A percentile compares a stretch with the other conserved stretches of the same genome.
Evolutionary conservation across 1,139 yeast genomes (phyloP).

Genomic region (Candida neerlandica): DNA sequence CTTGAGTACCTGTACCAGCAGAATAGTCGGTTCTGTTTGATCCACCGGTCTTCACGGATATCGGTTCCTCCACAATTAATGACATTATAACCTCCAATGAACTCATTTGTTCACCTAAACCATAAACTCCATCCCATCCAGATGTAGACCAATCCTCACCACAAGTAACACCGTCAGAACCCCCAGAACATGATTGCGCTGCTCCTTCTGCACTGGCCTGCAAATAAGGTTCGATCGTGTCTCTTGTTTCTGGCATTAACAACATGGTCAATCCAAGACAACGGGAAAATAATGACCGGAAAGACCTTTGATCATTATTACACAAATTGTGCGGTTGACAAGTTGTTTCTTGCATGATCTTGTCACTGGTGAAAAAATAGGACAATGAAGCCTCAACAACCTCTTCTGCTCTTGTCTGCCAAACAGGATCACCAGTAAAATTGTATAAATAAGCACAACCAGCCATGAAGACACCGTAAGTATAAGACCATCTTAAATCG

Average conservation of each 20-base stretch:
- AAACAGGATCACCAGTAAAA: conserved; percentile 55
- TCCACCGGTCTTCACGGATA: conserved; percentile 49
- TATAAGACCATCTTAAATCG: conserved; percentile 70
- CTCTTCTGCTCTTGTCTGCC: conserved; percentile 56
- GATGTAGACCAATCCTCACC: conserved; percentile 63
- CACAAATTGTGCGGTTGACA: conserved; percentile 57
- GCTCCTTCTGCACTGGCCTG: conserved; percentile 63
- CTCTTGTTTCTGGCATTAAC: conserved; percentile 54
- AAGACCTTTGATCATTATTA: conserved; percentile 75
- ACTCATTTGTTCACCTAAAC: conserved; percentile 78
- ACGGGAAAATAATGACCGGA: conserved; percentile 73
- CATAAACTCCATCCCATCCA: conserved; percentile 67
- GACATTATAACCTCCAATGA: conserved; percentile 68
- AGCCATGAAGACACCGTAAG: conserved; percentile 71
- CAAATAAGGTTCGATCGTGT: conserved; percentile 46
- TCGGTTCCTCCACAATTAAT: conserved; percentile 34
- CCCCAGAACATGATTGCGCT: conserved; percentile 72
- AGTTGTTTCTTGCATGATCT: conserved; percentile 66
- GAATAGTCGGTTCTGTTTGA: conserved; percentile 46
- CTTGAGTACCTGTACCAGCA: conserved; percentile 44
- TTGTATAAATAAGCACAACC: conserved; percentile 77
- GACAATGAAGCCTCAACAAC: conserved; percentile 51
- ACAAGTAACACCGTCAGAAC: conserved; percentile 75
- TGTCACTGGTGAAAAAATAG: conserved; percentile 44
- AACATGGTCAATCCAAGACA: conserved; percentile 61